Conservation (phyloP, 345 rosid genomes). For the Citrus mangshanensis region DNA sequence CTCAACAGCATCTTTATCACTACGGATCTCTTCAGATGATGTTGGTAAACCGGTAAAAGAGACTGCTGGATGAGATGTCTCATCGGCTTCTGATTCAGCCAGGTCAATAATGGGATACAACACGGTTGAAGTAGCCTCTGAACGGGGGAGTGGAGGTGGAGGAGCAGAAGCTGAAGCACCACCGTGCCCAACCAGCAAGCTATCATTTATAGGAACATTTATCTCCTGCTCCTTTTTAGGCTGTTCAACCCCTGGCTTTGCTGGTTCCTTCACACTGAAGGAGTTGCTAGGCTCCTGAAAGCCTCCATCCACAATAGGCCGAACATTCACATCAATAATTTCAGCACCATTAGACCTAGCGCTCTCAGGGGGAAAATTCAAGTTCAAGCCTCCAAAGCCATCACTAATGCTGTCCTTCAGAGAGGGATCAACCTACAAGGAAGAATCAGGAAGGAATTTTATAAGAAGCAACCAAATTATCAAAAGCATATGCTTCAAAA, state of each 20-base stretch:
- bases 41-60: slow-evolving; percentile 5
- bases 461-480: background rate
- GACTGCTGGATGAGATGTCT: slow-evolving; percentile 2
- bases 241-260: slow-evolving; percentile 23
- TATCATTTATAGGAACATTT: slow-evolving; percentile 37
- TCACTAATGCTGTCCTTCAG: slow-evolving; percentile 26
- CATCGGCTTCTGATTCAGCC: slow-evolving; percentile 24
- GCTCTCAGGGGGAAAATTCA: slow-evolving; percentile 60
- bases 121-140: slow-evolving; percentile 9
- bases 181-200: slow-evolving; percentile 30
- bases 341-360: slow-evolving; percentile 20
- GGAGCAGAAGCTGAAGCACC: slow-evolving; percentile 24
- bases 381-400: slow-evolving; percentile 46
- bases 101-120: slow-evolving; percentile 40
- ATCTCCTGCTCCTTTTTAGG: slow-evolving; percentile 36
- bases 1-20: slow-evolving; percentile 36
- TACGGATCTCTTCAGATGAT: slow-evolving; percentile 1
- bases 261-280: slow-evolving; percentile 10
- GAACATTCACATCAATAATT: slow-evolving; percentile 33
- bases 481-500: background rate
- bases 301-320: slow-evolving; percentile 28
- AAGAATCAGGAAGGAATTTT: background rate
- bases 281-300: slow-evolving; percentile 17
- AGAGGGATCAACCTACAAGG: slow-evolving; percentile 62
- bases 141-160: background rate